These are phyloP conservation scores for Thermothielavioides terrestris DNA, from an alignment of 495 filamentous ascomycete genomes.

Conservation along the genomic window DNA sequence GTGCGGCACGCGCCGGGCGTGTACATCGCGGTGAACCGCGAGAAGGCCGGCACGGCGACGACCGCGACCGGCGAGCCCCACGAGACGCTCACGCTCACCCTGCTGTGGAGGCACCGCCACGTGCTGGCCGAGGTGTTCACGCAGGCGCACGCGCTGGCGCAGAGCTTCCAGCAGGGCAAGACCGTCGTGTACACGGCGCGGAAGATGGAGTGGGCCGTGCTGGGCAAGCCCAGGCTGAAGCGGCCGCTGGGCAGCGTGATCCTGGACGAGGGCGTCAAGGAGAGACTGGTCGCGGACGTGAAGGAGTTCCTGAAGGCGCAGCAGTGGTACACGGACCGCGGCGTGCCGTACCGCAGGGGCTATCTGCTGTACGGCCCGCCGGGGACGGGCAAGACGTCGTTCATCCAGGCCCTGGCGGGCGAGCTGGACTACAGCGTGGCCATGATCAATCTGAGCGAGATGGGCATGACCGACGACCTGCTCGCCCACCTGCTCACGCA, in stretches of 20 bases:
- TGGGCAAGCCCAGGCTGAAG: conserved; percentile 82
- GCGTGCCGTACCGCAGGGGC: conserved; percentile 88
- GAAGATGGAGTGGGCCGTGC: conserved; percentile 71
- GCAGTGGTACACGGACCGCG: conserved; percentile 88
- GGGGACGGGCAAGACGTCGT: conserved; percentile 90
- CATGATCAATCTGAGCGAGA: conserved; percentile 86
- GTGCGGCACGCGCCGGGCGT: conserved; percentile 71
- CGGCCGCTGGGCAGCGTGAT: conserved; percentile 82
- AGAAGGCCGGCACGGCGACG: conserved; percentile 65
- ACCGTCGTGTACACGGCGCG: conserved; percentile 82
- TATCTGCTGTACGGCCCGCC: conserved; percentile 93
- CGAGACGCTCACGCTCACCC: conserved; percentile 89
- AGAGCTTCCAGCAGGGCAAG: conserved; percentile 77
- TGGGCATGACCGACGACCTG: conserved; percentile 87
- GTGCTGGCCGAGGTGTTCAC: conserved; percentile 79
- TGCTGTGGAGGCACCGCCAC: conserved; percentile 76
- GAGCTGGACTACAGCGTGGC: conserved; percentile 90
- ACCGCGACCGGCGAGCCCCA: conserved; percentile 77
- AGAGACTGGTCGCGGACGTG: conserved; percentile 75
- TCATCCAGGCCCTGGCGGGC: conserved; percentile 90
- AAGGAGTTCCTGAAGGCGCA: conserved; percentile 70
- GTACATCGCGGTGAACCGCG: conserved; percentile 75
- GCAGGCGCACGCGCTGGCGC: conserved; percentile 72
- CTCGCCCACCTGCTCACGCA: conserved; percentile 82
- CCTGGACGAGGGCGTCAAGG: conserved; percentile 76